Base-by-base conservation (phyloP, 2,329 filamentous ascomycete genomes). In the Grosmannia serpens region DNA sequence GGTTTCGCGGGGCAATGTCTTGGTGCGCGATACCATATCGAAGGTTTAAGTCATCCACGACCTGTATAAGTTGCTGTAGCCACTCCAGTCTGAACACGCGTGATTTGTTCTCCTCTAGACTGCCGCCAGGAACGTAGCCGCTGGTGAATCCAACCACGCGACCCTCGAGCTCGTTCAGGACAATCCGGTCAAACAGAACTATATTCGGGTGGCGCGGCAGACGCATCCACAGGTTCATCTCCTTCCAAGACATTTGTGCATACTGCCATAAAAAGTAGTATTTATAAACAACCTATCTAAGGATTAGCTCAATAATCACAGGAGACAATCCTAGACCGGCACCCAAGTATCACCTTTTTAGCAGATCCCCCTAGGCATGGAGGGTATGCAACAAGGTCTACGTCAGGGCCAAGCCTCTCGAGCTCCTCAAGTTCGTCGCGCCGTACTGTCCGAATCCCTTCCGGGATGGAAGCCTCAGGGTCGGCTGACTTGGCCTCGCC, bases 41-140 rank as follows among this genome's bases (percentile, higher is more conserved):
- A 10, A 73, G 63, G 58, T 74, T 74, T 31, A 74, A 62, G 51
- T 68, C 66, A 58, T 74, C 71, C 8, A 73, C 64, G 13, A 70
- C 67, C 3, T 63, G 6, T 1, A 66, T 68, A 1, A 52, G 47
- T 24, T 75, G 72, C 27, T 64, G 60, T 0, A 74, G 62, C 67
- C 68, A 74, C 57, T 67, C 46, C 0, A 74, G 63, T 58, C 64
- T 67, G 53, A 74, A 74, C 1, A 65, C 57, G 10, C 68, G 65
- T 2, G 65, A 64, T 46, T 49, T 61, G 56, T 67, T 70, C 15
- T 67, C 63, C 1, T 64, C 61, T 11, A 72, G 60, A 2, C 64
- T 72, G 15, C 71, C 70, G 22, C 71, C 70, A n/a, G 69, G 64
- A 11, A 74, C 64, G 55, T 66, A 72, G 11, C 57, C 54, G 24